These are phyloP conservation scores for Cephalotrichum gorgonifer DNA, from an alignment of 2,329 filamentous ascomycete genomes.

Conservation along the genomic window DNA sequence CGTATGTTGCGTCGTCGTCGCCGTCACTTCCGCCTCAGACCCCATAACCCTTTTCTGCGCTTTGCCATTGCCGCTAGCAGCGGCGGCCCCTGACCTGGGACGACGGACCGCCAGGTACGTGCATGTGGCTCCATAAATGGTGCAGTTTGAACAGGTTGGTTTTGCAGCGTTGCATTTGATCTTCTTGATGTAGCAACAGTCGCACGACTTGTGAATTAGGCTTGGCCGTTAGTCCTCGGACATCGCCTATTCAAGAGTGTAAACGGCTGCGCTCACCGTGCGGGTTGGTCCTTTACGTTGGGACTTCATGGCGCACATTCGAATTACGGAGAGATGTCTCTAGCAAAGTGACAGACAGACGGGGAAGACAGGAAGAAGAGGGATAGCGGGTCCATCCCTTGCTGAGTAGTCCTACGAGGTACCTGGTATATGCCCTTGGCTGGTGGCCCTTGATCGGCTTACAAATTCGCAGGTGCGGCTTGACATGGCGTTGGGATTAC, in stretches of 20 bases:
- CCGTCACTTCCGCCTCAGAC: neutral
- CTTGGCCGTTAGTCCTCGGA: neutral
- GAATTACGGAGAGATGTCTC: neutral
- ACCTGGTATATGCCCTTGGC: no score
- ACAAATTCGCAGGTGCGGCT: no score
- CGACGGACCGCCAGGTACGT: slow-evolving; percentile 12
- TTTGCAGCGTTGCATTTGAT: slow-evolving; percentile 34
- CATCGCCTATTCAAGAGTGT: neutral
- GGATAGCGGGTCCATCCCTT: no score
- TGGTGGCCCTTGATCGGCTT: no score
- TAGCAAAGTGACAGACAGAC: neutral
- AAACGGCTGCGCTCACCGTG: neutral
- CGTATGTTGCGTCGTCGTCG: neutral
- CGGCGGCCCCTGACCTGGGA: slow-evolving; percentile 11
- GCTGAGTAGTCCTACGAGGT: no score
- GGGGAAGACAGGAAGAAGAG: neutral
- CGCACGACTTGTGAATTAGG: slow-evolving; percentile 14
- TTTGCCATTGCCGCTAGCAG: neutral
- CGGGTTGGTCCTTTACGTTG: neutral
- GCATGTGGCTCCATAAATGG: slow-evolving; percentile 29
- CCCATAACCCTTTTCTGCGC: neutral
- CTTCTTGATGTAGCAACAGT: slow-evolving; percentile 34
- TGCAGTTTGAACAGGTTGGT: slow-evolving; percentile 31
- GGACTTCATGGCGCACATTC: neutral
- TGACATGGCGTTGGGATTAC: no score